Evolutionary conservation across 257 asterid species (phyloP).

Genomic region (Nicotiana sylvestris): DNA sequence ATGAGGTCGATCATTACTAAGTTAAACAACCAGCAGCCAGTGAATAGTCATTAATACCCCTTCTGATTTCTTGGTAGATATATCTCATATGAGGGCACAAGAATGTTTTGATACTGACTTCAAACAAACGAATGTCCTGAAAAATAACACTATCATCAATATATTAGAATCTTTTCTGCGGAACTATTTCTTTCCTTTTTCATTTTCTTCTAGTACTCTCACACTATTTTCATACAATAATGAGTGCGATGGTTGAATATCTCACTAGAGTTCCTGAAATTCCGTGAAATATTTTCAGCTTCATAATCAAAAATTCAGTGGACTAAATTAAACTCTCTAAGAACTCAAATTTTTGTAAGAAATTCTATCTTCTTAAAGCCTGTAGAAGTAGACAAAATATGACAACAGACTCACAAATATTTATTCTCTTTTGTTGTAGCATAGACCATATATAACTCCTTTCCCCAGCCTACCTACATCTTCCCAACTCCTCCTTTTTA

Average conservation of each 20-base stretch:
- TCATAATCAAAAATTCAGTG: slow-evolving; percentile 19
- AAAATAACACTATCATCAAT: slow-evolving; percentile 8
- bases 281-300: slow-evolving; percentile 30
- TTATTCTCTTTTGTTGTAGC: slow-evolving; percentile 43
- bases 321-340: slow-evolving; percentile 35
- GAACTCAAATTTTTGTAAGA: background rate
- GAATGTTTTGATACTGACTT: slow-evolving; percentile 35
- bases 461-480: background rate
- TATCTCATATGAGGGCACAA: background rate
- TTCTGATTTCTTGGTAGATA: background rate
- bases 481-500: background rate
- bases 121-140: slow-evolving; percentile 14
- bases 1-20: background rate
- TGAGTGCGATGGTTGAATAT: slow-evolving; percentile 35
- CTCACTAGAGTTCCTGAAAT: slow-evolving; percentile 24
- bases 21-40: background rate
- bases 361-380: slow-evolving; percentile 27
- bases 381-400: slow-evolving; percentile 50
- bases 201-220: background rate
- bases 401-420: slow-evolving; percentile 37
- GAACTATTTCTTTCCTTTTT: background rate
- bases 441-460: slow-evolving; percentile 13
- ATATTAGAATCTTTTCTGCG: background rate
- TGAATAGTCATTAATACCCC: background rate
- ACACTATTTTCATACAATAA: slow-evolving; percentile 19